These are phyloP conservation scores for Calonectria ilicicola DNA, from an alignment of 2,329 filamentous ascomycete genomes.

Conservation along the genomic window DNA sequence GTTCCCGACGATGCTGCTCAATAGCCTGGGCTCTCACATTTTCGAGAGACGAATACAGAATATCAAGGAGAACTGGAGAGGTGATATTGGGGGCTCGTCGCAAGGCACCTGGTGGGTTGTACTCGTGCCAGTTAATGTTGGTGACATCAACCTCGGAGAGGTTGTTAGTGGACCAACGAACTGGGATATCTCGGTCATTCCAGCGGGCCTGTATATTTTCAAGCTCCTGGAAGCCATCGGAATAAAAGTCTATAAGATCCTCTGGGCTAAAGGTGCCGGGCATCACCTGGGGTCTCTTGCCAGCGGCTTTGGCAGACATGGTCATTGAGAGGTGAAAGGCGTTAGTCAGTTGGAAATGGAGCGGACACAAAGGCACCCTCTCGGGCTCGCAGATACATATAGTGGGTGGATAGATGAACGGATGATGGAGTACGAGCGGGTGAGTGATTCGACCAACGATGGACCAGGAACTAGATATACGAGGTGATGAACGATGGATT, in stretches of 20 bases:
- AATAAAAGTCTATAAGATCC: slow-evolving; percentile 45
- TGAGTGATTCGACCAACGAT: not conserved
- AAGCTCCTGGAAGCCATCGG: slow-evolving; percentile 44
- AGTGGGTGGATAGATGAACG: not conserved
- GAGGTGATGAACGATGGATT: not conserved
- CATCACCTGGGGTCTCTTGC: slow-evolving; percentile 36
- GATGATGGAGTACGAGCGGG: not conserved
- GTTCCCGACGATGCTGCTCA: slow-evolving; percentile 44
- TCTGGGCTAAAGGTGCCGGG: slow-evolving; percentile 46
- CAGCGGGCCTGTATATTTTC: slow-evolving; percentile 39
- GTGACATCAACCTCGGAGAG: slow-evolving; percentile 39
- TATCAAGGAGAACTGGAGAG: slow-evolving; percentile 53
- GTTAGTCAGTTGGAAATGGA: not conserved
- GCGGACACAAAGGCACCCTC: not conserved
- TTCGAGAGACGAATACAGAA: slow-evolving; percentile 59
- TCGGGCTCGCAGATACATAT: slow-evolving; percentile 9
- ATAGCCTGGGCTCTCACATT: slow-evolving; percentile 55
- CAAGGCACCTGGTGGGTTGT: slow-evolving; percentile 59
- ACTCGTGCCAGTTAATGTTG: slow-evolving; percentile 59
- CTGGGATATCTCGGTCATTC: slow-evolving; percentile 29
- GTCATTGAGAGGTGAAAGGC: not conserved
- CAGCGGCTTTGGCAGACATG: slow-evolving; percentile 20
- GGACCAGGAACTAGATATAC: not conserved
- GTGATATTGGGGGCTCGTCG: slow-evolving; percentile 51
- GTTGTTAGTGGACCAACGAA: slow-evolving; percentile 38